phyloP scores from a whole-genome alignment of 2,329 filamentous ascomycete genomes.

The Coniosporium tulheliwenetii region DNA sequence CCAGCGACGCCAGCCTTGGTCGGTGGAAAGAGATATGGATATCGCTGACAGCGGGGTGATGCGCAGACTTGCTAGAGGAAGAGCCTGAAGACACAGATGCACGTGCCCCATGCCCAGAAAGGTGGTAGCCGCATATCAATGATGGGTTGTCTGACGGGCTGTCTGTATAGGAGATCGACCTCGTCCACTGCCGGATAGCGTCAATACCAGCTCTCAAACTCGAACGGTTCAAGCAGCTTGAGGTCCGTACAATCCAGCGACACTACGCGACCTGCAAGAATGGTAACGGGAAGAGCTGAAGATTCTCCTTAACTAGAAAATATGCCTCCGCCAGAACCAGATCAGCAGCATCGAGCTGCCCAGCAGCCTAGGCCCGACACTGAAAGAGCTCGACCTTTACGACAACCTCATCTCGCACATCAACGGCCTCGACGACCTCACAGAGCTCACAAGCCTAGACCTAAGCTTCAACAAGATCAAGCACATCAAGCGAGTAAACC shows the following conservation, averaged over 20 bases:
- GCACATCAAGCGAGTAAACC: slow-evolving; percentile 79
- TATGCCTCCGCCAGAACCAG: slow-evolving; percentile 87
- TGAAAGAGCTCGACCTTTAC: slow-evolving; percentile 85
- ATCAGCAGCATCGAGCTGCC: slow-evolving; percentile 72
- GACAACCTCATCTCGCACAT: slow-evolving; percentile 89
- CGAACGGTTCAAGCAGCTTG: slow-evolving; percentile 63
- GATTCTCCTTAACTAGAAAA: slow-evolving; percentile 28
- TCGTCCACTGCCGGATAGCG: slow-evolving; percentile 71
- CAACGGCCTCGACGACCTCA: slow-evolving; percentile 64
- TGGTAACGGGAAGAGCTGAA: not conserved
- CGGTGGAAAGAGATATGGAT: not conserved
- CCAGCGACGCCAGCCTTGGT: not conserved
- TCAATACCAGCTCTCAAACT: slow-evolving; percentile 67
- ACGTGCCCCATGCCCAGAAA: slow-evolving; percentile 4
- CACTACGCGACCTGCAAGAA: too few species aligned
- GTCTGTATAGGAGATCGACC: slow-evolving; percentile 61
- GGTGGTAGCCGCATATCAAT: too few species aligned
- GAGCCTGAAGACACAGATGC: slow-evolving; percentile 38
- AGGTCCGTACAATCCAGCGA: slow-evolving; percentile 23
- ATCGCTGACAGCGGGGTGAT: slow-evolving; percentile 2
- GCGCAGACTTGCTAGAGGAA: slow-evolving; percentile 41
- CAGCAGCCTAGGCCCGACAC: slow-evolving; percentile 43
- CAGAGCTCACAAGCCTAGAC: slow-evolving; percentile 64
- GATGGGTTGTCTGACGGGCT: too few species aligned
- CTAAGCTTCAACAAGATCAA: slow-evolving; percentile 99